Evolutionary conservation across 208 protist genomes (phyloP).

Genomic region (Acanthamoeba healyi): DNA sequence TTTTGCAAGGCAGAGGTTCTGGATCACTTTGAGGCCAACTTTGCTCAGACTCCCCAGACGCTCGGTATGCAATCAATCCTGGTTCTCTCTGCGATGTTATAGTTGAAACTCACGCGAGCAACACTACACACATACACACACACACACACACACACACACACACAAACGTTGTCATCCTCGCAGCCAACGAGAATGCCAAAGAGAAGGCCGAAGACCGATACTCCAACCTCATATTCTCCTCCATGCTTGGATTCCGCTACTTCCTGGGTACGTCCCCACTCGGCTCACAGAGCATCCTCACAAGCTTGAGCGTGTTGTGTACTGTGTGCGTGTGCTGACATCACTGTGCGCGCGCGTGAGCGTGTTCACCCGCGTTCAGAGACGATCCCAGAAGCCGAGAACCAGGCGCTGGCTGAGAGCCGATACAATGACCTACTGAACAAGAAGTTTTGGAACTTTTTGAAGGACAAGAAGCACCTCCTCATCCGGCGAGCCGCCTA

Average conservation of each 20-base stretch:
- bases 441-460: slow-evolving; percentile 70
- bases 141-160: too few relatives aligned
- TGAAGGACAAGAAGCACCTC: slow-evolving; percentile 66
- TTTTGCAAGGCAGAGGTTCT: slow-evolving; percentile 69
- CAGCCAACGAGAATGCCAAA: slow-evolving; percentile 12
- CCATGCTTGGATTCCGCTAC: slow-evolving; percentile 62
- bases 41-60: slow-evolving; percentile 48
- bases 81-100: not conserved
- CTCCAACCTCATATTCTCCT: slow-evolving; percentile 67
- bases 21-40: slow-evolving; percentile 55
- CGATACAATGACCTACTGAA: slow-evolving; percentile 46
- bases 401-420: slow-evolving; percentile 29
- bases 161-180: not conserved
- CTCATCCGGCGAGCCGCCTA: slow-evolving; percentile 67
- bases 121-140: too few relatives aligned
- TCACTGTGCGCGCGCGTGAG: too few relatives aligned
- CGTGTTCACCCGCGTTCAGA: not conserved
- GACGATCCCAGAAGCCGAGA: slow-evolving; percentile 54
- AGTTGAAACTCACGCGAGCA: not conserved
- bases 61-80: slow-evolving; percentile 38
- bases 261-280: slow-evolving; percentile 57
- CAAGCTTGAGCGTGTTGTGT: not conserved
- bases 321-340: not conserved
- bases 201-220: slow-evolving; percentile 69
- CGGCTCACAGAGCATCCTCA: not conserved